A percentile compares a stretch with the other conserved stretches of the same genome.
These are phyloP conservation scores for Paraphoma chrysanthemicola DNA, from an alignment of 2,329 filamentous ascomycete genomes.

Conservation along the genomic window DNA sequence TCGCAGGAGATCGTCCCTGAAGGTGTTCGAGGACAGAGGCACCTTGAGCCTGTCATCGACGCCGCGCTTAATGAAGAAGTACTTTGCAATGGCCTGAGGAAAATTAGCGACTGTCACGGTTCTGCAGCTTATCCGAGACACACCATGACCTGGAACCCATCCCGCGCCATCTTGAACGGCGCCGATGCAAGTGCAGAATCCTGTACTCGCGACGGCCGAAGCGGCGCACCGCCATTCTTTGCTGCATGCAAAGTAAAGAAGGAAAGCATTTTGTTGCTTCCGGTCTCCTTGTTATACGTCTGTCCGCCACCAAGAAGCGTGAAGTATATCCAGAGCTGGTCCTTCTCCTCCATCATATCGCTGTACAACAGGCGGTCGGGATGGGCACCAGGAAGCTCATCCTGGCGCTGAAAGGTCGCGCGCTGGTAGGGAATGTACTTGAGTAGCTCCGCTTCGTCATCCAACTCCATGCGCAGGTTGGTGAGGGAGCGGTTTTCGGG, in stretches of 20 bases:
- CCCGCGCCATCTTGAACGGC: slow-evolving; percentile 5
- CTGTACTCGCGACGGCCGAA: background rate
- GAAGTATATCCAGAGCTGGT: slow-evolving; percentile 5
- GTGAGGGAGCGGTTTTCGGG: background rate
- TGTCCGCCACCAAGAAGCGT: background rate
- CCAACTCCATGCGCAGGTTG: background rate
- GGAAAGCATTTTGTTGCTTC: background rate
- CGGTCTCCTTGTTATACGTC: background rate
- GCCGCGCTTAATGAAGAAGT: slow-evolving; percentile 3
- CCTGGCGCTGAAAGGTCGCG: slow-evolving; percentile 2
- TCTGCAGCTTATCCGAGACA: background rate
- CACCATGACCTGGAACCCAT: background rate
- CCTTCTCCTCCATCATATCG: slow-evolving; percentile 8
- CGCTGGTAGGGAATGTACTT: slow-evolving; percentile 2
- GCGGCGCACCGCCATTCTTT: background rate
- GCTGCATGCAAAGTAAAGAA: background rate
- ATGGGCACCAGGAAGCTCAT: slow-evolving; percentile 1
- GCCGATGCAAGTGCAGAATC: background rate
- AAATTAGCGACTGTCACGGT: background rate
- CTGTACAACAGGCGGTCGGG: slow-evolving; percentile 3
- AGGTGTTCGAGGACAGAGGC: background rate
- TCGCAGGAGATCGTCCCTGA: background rate
- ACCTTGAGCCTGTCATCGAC: background rate
- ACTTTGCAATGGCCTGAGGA: slow-evolving; percentile 2
- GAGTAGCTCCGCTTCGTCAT: background rate